Percentiles rank a stretch among this genome's conserved stretches.
phyloP scores from a whole-genome alignment of 78 protist genomes.

The Monocercomonoides exilis region DNA sequence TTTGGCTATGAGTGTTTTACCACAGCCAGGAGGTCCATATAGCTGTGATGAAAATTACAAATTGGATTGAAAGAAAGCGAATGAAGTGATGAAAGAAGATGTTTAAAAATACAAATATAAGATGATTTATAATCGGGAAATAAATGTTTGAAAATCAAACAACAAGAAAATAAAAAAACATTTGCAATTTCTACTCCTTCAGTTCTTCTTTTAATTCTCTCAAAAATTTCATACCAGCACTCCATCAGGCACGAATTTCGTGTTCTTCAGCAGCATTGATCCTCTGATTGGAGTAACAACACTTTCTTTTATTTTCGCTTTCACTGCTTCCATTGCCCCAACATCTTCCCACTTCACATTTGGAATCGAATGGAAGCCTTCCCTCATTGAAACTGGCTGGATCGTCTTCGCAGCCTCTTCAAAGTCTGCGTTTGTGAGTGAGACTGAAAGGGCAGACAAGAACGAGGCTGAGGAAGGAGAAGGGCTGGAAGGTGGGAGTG shows the following conservation, averaged over 20 bases:
- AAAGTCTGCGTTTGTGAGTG: not conserved
- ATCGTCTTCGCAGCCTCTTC: not conserved
- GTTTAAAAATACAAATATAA: not conserved
- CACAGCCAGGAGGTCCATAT: constrained; percentile 99
- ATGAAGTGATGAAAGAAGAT: not conserved
- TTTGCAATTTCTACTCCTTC: constrained; percentile 3
- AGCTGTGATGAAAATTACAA: constrained; percentile 31
- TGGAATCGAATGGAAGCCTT: constrained; percentile 83
- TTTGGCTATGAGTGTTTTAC: constrained; percentile 86
- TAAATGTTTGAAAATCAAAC: not conserved
- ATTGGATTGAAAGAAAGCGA: not conserved
- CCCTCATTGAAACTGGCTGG: constrained; percentile 14
- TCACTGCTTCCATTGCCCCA: constrained; percentile 56
- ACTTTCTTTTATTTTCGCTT: not conserved
- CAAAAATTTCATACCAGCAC: no score
- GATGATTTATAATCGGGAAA: not conserved
- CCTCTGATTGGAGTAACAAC: not conserved
- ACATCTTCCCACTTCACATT: constrained; percentile 91
- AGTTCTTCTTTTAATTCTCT: no score
- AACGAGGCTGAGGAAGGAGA: no score
- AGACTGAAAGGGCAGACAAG: no score
- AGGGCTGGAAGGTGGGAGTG: no score
- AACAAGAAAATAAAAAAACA: constrained; percentile 17
- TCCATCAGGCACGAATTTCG: not conserved
- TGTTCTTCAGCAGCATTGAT: not conserved